These are phyloP conservation scores for Gossypium sturtianum DNA, from an alignment of 345 rosid genomes.

Conservation along the genomic window DNA sequence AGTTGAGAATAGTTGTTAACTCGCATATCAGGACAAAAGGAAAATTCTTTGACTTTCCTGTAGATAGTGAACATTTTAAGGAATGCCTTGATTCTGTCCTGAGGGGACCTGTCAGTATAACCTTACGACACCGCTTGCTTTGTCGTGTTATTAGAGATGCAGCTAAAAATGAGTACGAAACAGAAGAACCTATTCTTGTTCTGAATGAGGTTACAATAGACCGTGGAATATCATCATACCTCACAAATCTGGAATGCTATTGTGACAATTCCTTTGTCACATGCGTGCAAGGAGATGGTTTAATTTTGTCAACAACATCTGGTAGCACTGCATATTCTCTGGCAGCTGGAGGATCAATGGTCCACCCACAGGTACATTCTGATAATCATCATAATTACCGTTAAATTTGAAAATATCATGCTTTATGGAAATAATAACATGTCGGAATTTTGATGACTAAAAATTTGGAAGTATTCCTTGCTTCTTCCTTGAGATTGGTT, in stretches of 20 bases:
- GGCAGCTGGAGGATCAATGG: constrained; percentile 99
- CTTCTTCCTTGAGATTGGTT: too few species aligned
- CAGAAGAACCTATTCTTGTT: constrained; percentile 75
- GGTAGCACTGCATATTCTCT: constrained; percentile 48
- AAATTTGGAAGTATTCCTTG: not conserved
- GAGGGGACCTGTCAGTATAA: constrained; percentile 85
- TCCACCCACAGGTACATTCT: constrained; percentile 87
- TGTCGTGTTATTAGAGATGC: constrained; percentile 79
- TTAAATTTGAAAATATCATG: not conserved
- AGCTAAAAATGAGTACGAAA: constrained; percentile 66
- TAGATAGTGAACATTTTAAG: constrained; percentile 83
- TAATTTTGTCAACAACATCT: constrained; percentile 76
- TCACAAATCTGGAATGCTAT: constrained; percentile 95
- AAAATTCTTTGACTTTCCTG: constrained; percentile 32
- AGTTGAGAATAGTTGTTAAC: not conserved
- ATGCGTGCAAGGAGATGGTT: constrained; percentile 96
- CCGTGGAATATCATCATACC: constrained; percentile 90
- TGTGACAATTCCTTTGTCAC: constrained; percentile 94
- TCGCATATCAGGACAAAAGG: not conserved
- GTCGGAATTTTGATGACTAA: not conserved
- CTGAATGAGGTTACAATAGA: constrained; percentile 98
- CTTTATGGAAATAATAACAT: not conserved
- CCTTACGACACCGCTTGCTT: constrained; percentile 79
- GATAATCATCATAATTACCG: not conserved
- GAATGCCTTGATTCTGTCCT: constrained; percentile 75